A percentile compares a stretch with the other conserved stretches of the same genome.
Evolutionary conservation across 2,329 filamentous ascomycete species (phyloP).

Genomic region (Pyricularia pennisetigena): DNA sequence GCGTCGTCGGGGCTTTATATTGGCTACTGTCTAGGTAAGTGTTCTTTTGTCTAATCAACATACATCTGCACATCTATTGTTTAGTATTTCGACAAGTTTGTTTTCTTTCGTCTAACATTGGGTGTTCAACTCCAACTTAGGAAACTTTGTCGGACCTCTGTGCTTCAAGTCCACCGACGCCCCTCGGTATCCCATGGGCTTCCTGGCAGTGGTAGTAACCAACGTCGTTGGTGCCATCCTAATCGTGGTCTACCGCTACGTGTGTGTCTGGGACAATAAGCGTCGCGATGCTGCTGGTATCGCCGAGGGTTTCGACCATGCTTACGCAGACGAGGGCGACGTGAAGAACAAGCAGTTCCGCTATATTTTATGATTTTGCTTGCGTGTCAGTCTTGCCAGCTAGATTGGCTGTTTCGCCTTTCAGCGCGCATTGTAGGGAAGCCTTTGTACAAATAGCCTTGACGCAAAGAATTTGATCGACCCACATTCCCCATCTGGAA

Average conservation of each 20-base stretch:
- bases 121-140: background rate
- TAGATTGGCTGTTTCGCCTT: too few relatives aligned
- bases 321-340: constrained; percentile 36
- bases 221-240: constrained; percentile 15
- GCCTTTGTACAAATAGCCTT: too few relatives aligned
- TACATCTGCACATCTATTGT: background rate
- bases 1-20: constrained; percentile 38
- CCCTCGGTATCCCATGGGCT: constrained; percentile 27
- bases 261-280: constrained; percentile 33
- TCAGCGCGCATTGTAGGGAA: too few relatives aligned
- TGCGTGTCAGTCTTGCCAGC: too few relatives aligned
- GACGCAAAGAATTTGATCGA: too few relatives aligned
- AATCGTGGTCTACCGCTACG: constrained; percentile 29
- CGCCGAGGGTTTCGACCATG: constrained; percentile 38
- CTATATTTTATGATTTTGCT: constrained; percentile 9
- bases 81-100: background rate
- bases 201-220: constrained; percentile 26
- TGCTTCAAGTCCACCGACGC: constrained; percentile 16
- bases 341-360: constrained; percentile 30
- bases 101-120: background rate
- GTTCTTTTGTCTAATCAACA: background rate
- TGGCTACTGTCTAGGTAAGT: constrained; percentile 36
- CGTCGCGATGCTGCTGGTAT: constrained; percentile 29
- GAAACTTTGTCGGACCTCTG: constrained; percentile 29
- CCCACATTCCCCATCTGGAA: too few relatives aligned